Evolutionary conservation across 2,329 filamentous ascomycete genomes (phyloP).

Genomic region (Aphanoascus verrucosus): DNA sequence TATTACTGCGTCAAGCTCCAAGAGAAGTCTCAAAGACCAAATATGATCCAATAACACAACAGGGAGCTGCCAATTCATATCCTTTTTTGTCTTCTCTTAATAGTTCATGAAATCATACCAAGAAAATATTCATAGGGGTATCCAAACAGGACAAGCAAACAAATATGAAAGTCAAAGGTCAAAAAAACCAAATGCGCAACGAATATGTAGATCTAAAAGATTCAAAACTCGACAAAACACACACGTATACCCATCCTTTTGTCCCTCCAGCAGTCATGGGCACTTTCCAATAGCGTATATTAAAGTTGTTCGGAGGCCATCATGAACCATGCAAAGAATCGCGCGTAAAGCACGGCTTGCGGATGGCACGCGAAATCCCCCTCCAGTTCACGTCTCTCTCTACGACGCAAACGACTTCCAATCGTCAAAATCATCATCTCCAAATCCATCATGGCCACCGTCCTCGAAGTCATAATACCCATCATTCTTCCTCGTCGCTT

Average conservation of each 20-base stretch:
- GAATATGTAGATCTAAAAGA: neutral
- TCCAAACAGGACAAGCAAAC: neutral
- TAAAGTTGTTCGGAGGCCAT: too few relatives aligned
- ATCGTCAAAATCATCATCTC: constrained; percentile 11
- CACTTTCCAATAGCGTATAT: too few relatives aligned
- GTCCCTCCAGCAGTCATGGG: too few relatives aligned
- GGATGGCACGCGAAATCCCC: too few relatives aligned
- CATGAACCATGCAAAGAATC: too few relatives aligned
- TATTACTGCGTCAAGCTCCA: too few relatives aligned
- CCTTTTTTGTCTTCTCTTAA: too few relatives aligned
- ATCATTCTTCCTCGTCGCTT: neutral
- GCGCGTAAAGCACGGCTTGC: too few relatives aligned
- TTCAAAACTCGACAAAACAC: neutral
- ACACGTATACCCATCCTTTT: neutral
- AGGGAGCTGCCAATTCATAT: too few relatives aligned
- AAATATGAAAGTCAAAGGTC: neutral
- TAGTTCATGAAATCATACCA: neutral
- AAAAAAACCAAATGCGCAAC: neutral
- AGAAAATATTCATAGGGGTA: neutral
- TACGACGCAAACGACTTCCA: constrained; percentile 5
- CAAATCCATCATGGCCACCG: neutral
- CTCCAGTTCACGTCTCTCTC: neutral
- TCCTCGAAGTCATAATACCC: neutral
- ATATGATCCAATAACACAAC: too few relatives aligned
- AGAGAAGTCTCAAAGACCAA: too few relatives aligned